These are phyloP conservation scores for Halophytophthora batemanensis DNA, from an alignment of 352 stramenopile genomes.

Conservation along the genomic window DNA sequence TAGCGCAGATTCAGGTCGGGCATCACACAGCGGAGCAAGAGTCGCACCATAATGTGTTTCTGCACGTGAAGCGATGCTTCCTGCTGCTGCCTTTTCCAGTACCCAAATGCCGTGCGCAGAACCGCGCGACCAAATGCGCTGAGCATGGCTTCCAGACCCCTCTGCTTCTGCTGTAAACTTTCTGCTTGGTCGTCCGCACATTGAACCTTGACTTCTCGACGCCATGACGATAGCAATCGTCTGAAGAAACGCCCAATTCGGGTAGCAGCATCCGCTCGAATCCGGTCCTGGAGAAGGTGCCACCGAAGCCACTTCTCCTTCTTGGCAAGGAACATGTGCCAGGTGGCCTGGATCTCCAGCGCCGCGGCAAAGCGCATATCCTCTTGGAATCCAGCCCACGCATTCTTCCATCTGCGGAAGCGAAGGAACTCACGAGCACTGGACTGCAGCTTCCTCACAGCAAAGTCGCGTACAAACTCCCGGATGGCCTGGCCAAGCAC, in stretches of 20 bases:
- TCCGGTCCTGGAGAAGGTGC: slow-evolving; percentile 12
- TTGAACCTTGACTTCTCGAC: slow-evolving; percentile 3
- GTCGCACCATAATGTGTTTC: slow-evolving; percentile 13
- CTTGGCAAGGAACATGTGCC: slow-evolving; percentile 34
- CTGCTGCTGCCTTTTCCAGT: slow-evolving; percentile 28
- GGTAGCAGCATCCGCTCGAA: slow-evolving; percentile 22
- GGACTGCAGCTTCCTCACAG: slow-evolving; percentile 39
- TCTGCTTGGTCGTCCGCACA: slow-evolving; percentile 1
- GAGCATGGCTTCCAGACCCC: slow-evolving; percentile 9
- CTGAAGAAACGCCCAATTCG: slow-evolving; percentile 32
- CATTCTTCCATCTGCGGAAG: slow-evolving; percentile 33
- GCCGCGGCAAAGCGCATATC: slow-evolving; percentile 36
- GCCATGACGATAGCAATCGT: slow-evolving; percentile 6
- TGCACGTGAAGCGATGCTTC: slow-evolving; percentile 23
- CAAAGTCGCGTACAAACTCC: slow-evolving; percentile 39
- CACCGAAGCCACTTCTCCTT: slow-evolving; percentile 22
- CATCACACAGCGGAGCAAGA: neutral
- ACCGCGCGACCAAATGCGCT: slow-evolving; percentile 11
- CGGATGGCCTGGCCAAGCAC: slow-evolving; percentile 33
- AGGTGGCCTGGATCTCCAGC: slow-evolving; percentile 42
- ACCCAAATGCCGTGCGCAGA: slow-evolving; percentile 18
- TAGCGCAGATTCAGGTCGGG: neutral
- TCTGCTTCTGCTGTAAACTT: slow-evolving; percentile 2
- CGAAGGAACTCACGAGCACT: slow-evolving; percentile 34
- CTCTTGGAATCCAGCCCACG: slow-evolving; percentile 35